Conservation (phyloP, 768 basidiomycete species). For the Gymnopilus junonius region DNA sequence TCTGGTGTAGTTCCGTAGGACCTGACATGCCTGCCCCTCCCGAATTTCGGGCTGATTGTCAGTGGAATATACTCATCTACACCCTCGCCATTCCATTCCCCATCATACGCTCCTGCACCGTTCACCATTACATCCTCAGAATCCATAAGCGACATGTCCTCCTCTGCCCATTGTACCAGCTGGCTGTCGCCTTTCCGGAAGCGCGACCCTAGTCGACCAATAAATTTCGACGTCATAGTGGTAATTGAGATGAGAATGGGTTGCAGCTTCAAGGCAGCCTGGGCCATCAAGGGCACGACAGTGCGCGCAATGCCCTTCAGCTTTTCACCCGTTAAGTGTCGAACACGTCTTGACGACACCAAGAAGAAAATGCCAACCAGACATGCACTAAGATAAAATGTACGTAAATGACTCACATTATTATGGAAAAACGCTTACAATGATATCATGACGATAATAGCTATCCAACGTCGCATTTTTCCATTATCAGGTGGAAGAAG, state of each 20-base stretch:
- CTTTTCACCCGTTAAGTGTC: slow-evolving; percentile 26
- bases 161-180: slow-evolving; percentile 52
- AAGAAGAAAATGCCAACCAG: slow-evolving; percentile 21
- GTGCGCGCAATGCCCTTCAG: slow-evolving; percentile 20
- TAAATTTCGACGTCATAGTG: slow-evolving; percentile 17
- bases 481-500: slow-evolving; percentile 23
- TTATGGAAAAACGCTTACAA: slow-evolving; percentile 23
- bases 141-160: slow-evolving; percentile 45
- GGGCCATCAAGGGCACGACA: slow-evolving; percentile 23
- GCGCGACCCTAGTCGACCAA: slow-evolving; percentile 27
- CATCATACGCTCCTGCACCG: slow-evolving; percentile 24
- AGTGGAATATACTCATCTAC: slow-evolving; percentile 51
- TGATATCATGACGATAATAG: slow-evolving; percentile 24
- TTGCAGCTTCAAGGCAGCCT: slow-evolving; percentile 20
- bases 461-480: slow-evolving; percentile 25
- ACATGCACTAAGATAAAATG: slow-evolving; percentile 11
- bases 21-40: slow-evolving; percentile 16
- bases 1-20: slow-evolving; percentile 32
- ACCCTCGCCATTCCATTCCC: slow-evolving; percentile 29
- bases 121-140: slow-evolving; percentile 52
- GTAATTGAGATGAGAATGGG: slow-evolving; percentile 20
- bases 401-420: background rate
- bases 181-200: slow-evolving; percentile 44
- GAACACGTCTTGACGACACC: slow-evolving; percentile 28
- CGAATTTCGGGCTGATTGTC: slow-evolving; percentile 34